Evolutionary conservation across 179 eudicot species (phyloP), one percentile per base, ranked within the genome.

Genomic region (Amaranthus tricolor): DNA sequence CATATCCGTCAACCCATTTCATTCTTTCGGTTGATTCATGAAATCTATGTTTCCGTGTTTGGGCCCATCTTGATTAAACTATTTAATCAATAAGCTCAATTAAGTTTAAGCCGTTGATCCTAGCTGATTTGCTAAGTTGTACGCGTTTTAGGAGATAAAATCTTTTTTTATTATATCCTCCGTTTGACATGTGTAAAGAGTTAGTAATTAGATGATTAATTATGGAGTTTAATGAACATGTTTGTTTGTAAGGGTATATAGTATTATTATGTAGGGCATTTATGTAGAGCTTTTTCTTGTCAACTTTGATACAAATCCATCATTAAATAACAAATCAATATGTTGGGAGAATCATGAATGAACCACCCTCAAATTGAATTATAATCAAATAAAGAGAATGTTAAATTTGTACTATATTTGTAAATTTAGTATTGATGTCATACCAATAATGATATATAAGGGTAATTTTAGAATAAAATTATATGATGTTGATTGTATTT

Each of bases 111-210:
- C 45, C 71, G 24, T 31, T 51, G 58, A 68, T 68, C 19, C 6
- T 50, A 49, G 51, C 16, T 2, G 13, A 6, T 6, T 49, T 49
- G 57, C 71, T 12, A 5, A 9, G 50, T 20, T 17, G 55, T 67
- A 50, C 71, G 17, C 69, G 21, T 65, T 13, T 65, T 12, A n/a
- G 69, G 40, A 31, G 40, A 31, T 31, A 2, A 31, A 31, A 31
- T 31, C 40, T 31, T 31, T 31, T 31, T 31, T 5, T 0, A 13
- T 0, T 43, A 44, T 20, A 15, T 1, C 9, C 16, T 63, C 50
- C 47, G 50, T 47, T 47, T 66, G 31, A 66, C 70, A 66, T 9
- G 55, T 66, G 70, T 66, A 47, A 49, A 47, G 69, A 40, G 19
- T 20, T 2, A 12, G 62, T 17, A 19, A 9, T 55, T 15, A 14